A percentile compares a stretch with the other conserved stretches of the same genome.
Evolutionary conservation across 352 stramenopile species (phyloP).

Genomic region (Phytophthora sp.): DNA sequence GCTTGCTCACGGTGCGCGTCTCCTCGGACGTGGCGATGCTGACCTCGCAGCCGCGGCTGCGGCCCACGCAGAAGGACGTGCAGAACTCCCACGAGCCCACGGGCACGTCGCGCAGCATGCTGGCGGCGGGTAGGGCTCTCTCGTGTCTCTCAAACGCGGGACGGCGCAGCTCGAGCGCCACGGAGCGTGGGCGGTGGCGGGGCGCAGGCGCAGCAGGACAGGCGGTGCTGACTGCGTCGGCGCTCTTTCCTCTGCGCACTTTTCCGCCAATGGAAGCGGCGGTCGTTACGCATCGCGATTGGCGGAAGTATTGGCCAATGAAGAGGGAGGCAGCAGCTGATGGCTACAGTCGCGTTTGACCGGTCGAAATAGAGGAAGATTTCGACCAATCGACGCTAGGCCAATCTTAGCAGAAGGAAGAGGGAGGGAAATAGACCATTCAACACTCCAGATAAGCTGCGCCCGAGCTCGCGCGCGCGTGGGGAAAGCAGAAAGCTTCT

Average conservation of each 20-base stretch:
- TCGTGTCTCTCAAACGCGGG: too few species aligned
- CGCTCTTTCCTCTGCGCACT: neutral
- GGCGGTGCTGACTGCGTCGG: conserved; percentile 19
- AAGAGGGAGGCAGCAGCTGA: too few species aligned
- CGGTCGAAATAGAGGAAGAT: too few species aligned
- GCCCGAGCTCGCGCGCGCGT: too few species aligned
- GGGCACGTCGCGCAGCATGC: conserved; percentile 25
- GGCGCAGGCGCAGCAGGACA: too few species aligned
- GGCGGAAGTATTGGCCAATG: conserved; percentile 1
- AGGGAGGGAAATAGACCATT: conserved; percentile 15
- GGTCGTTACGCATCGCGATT: neutral
- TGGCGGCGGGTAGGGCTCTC: too few species aligned
- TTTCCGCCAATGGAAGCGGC: conserved; percentile 18
- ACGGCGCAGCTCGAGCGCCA: too few species aligned
- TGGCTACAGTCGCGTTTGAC: too few species aligned
- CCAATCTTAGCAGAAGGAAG: too few species aligned
- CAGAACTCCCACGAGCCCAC: conserved; percentile 53
- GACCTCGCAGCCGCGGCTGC: conserved; percentile 72
- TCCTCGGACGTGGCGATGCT: conserved; percentile 72
- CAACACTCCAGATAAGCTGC: too few species aligned
- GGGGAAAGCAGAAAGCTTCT: conserved; percentile 14
- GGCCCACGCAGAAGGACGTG: conserved; percentile 68
- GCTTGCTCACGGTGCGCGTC: conserved; percentile 81
- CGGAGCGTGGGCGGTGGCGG: neutral
- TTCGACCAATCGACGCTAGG: too few species aligned